phyloP scores from a whole-genome alignment of 176 grass and related monocot species.

The Oryza longistaminata region DNA sequence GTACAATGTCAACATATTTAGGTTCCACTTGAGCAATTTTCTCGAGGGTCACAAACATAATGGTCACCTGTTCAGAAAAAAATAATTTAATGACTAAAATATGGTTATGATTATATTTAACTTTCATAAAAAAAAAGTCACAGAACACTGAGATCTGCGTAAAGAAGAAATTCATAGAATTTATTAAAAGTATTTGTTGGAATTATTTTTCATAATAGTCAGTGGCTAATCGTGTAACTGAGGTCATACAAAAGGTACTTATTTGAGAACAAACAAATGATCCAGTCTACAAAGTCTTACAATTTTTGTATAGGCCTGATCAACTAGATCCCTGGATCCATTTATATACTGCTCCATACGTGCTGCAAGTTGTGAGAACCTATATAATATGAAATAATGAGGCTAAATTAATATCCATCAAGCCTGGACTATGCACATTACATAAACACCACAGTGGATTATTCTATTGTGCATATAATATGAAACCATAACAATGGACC shows the following conservation, averaged over 20 bases:
- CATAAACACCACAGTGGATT: neutral
- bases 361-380: conserved; percentile 81
- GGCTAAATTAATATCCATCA: conserved; percentile 1
- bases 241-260: neutral
- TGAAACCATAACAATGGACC: conserved; percentile 43
- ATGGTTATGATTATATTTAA: neutral
- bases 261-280: neutral
- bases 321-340: conserved; percentile 91
- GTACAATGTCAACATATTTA: conserved; percentile 90
- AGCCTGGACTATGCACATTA: neutral
- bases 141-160: neutral
- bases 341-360: conserved; percentile 92
- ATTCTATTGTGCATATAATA: conserved; percentile 8
- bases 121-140: neutral
- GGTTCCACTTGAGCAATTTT: conserved; percentile 87
- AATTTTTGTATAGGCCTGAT: conserved; percentile 92
- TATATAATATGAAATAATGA: conserved; percentile 38
- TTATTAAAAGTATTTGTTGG: neutral
- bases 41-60: conserved; percentile 96
- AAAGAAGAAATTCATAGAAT: neutral
- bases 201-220: neutral
- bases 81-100: conserved; percentile 12
- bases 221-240: conserved; percentile 17
- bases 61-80: conserved; percentile 57
- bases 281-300: conserved; percentile 44